Base-by-base conservation (phyloP, 2,329 filamentous ascomycete genomes). In the Fusarium torreyae region DNA sequence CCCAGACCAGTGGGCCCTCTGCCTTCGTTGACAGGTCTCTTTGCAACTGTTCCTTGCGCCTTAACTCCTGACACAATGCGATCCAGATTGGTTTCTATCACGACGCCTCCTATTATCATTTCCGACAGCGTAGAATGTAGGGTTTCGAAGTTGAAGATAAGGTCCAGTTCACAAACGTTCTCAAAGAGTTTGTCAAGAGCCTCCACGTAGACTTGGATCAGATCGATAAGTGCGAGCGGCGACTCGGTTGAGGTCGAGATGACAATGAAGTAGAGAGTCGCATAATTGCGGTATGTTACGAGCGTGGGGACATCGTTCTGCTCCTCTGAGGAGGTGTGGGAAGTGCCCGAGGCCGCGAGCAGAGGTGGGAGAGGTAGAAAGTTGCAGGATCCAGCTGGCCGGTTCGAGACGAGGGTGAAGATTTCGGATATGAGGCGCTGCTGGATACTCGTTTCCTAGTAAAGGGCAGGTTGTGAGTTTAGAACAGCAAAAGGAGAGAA, bases 141-240 rank as follows among this genome's bases (percentile, higher is more conserved):
- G 17, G 94, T 97, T 86, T 99, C 96, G 75, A 97, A 99, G 79
- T 98, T 98, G 84, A 99, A 99, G 79, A 99, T 99, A 73, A 99
- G 87, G 80, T 99, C 94, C 57, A 99, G 85, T 84, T 99, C 96
- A 86, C 96, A 99, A 11, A 99, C 96, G 78, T 99, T 98, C 82
- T 98, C 96, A 78, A 99, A 99, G 40, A 99, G 86, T 69, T 94
- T 90, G 80, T 99, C 96, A 36, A 99, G 87, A 1, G 95, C 91
- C 81, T 99, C 96, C 68, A 99, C 96, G 76, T 98, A 99, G 63
- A 99, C 96, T 81, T 99, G 96, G 70, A 99, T 98, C 56, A 99
- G 84, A 80, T 99, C 96, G 66, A 99, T 94, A 24, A 99, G 87
- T 1, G 96, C 96, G 5, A 99, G 91, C 1, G 96, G 96, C 1